A percentile compares a stretch with the other conserved stretches of the same genome.
These are phyloP conservation scores for Sugiyamaella lignohabitans DNA, from an alignment of 805 yeast genomes.

Conservation along the genomic window DNA sequence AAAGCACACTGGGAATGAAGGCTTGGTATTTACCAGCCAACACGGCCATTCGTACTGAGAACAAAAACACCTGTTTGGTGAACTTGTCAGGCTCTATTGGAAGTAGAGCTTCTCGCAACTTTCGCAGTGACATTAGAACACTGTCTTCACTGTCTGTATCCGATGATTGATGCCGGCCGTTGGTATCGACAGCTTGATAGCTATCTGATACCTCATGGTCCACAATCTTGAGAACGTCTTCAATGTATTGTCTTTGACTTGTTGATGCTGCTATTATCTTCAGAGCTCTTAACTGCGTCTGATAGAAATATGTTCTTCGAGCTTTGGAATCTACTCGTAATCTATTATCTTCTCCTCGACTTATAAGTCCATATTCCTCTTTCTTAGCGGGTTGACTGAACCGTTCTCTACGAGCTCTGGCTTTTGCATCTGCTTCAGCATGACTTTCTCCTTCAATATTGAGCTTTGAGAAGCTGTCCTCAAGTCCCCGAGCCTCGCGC, in stretches of 20 bases:
- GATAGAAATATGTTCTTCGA: constrained; percentile 5
- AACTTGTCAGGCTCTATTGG: constrained; percentile 35
- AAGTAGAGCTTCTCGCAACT: constrained; percentile 51
- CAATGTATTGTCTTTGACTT: not conserved
- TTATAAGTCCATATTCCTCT: constrained; percentile 36
- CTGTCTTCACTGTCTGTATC: constrained; percentile 8
- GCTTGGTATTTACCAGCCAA: constrained; percentile 46
- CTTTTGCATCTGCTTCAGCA: not conserved
- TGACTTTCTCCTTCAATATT: too few species aligned
- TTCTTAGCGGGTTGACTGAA: not conserved
- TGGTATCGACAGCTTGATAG: too few species aligned
- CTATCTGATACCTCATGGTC: not conserved
- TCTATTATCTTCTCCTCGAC: constrained; percentile 40
- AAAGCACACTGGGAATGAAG: constrained; percentile 47
- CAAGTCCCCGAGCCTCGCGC: not conserved
- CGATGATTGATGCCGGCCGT: too few species aligned
- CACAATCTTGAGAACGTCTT: not conserved
- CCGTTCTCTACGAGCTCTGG: not conserved
- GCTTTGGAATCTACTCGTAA: constrained; percentile 10
- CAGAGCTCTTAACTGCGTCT: constrained; percentile 4
- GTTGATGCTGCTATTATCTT: too few species aligned
- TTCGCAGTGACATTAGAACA: constrained; percentile 22
- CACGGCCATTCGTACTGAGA: constrained; percentile 42
- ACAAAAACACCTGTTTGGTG: constrained; percentile 41
- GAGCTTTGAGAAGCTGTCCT: not conserved